Percentiles rank a stretch among this genome's conserved stretches.
phyloP scores from a whole-genome alignment of 1,139 yeast species.

The Blastobotrys arbuscula region DNA sequence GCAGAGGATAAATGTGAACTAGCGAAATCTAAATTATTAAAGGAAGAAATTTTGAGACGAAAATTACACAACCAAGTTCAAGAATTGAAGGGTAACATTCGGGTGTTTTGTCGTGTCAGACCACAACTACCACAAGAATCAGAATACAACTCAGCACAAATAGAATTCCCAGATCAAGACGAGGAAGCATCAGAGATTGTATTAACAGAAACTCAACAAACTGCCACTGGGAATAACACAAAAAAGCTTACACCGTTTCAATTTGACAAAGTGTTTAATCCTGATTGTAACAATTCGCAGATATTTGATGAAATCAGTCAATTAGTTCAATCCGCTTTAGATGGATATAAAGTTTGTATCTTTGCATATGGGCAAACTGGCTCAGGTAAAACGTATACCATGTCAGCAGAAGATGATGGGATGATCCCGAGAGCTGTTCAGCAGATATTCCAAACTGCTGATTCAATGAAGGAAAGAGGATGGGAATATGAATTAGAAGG shows the following conservation, averaged over 20 bases:
- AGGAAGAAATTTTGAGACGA: constrained; percentile 56
- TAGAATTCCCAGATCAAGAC: constrained; percentile 49
- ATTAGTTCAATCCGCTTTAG: constrained; percentile 79
- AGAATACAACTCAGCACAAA: constrained; percentile 29
- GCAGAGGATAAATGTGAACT: constrained; percentile 23
- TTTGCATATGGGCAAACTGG: constrained; percentile 99
- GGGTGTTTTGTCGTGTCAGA: constrained; percentile 84
- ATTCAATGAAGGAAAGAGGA: constrained; percentile 46
- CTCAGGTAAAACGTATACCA: constrained; percentile 90
- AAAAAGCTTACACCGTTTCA: constrained; percentile 44
- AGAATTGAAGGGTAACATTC: constrained; percentile 83
- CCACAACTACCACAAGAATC: constrained; percentile 41
- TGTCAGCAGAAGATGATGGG: constrained; percentile 68
- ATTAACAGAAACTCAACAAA: constrained; percentile 24
- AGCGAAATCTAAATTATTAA: constrained; percentile 33
- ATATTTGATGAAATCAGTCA: constrained; percentile 85
- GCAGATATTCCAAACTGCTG: constrained; percentile 62
- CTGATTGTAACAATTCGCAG: constrained; percentile 47
- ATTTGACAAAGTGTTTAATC: constrained; percentile 75
- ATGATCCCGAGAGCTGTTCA: constrained; percentile 74
- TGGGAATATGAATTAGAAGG: constrained; percentile 68
- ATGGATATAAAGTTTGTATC: constrained; percentile 88
- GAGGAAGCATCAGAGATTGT: constrained; percentile 43
- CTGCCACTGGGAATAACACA: constrained; percentile 24
- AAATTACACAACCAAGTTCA: constrained; percentile 68